phyloP scores from a whole-genome alignment of 202 grass and related monocot genomes.

The Setaria viridis region DNA sequence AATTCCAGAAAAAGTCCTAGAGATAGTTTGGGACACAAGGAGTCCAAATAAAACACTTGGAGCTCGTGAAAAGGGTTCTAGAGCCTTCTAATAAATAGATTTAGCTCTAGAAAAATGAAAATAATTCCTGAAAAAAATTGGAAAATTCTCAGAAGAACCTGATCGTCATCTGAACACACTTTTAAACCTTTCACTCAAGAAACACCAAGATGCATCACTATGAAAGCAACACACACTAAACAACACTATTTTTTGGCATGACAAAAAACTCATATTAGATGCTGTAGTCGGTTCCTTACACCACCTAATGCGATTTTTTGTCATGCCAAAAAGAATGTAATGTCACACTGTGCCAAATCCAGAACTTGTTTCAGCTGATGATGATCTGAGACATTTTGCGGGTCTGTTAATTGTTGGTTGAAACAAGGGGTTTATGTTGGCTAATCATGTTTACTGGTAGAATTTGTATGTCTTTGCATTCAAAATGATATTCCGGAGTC shows the following conservation, averaged over 20 bases:
- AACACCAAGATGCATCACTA: too few species aligned
- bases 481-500: conserved; percentile 51
- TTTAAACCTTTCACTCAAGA: too few species aligned
- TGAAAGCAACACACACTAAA: too few species aligned
- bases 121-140: too few species aligned
- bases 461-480: conserved; percentile 42
- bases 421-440: background rate
- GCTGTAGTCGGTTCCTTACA: background rate
- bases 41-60: too few species aligned
- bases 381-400: background rate
- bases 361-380: background rate
- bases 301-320: background rate
- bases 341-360: background rate
- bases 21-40: too few species aligned
- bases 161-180: too few species aligned
- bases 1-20: too few species aligned
- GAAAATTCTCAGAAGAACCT: too few species aligned
- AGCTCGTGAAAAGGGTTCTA: too few species aligned
- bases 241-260: background rate
- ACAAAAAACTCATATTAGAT: conserved; percentile 1
- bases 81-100: too few species aligned
- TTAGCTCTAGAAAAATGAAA: too few species aligned
- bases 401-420: background rate
- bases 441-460: conserved; percentile 35
- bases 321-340: background rate